phyloP scores from a whole-genome alignment of 352 stramenopile species.

The Saprolegnia diclina region DNA sequence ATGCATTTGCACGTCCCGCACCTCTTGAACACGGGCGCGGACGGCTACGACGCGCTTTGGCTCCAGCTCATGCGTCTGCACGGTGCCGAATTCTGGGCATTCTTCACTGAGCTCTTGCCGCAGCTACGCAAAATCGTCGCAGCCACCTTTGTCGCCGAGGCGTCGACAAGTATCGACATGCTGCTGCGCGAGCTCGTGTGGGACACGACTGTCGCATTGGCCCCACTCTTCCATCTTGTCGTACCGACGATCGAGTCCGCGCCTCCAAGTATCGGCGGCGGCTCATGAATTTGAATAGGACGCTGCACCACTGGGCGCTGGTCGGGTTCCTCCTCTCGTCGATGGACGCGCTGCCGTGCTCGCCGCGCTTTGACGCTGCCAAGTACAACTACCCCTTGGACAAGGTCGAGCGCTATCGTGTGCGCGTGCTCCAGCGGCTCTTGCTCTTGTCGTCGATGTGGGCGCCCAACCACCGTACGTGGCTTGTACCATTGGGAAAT shows the following conservation, averaged over 20 bases:
- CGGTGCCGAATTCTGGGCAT: conserved; percentile 3
- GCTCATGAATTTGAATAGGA: not conserved
- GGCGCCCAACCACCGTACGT: conserved; percentile 19
- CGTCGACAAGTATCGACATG: conserved; percentile 6
- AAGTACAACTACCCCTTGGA: not conserved
- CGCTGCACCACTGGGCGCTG: conserved; percentile 10
- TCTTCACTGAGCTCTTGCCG: not conserved
- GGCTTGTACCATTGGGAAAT: too few relatives aligned
- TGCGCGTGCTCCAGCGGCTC: conserved; percentile 17
- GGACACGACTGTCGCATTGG: conserved; percentile 10
- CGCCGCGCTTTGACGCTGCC: not conserved
- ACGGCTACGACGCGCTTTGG: not conserved
- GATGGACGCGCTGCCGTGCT: conserved; percentile 16
- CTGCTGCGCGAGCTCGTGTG: conserved; percentile 17
- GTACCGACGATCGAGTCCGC: not conserved
- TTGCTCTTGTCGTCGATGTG: conserved; percentile 17
- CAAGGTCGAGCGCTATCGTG: conserved; percentile 1
- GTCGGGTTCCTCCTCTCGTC: conserved; percentile 4
- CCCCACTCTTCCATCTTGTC: not conserved
- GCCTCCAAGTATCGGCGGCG: not conserved
- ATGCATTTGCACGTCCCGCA: conserved; percentile 1
- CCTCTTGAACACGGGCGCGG: not conserved
- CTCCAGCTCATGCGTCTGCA: not conserved
- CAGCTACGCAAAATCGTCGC: not conserved
- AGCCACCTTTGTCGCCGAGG: not conserved